Percentiles rank a stretch among this genome's conserved stretches.
These are phyloP conservation scores for Theobroma grandiflorum DNA, from an alignment of 441 rosid species.

Conservation along the genomic window DNA sequence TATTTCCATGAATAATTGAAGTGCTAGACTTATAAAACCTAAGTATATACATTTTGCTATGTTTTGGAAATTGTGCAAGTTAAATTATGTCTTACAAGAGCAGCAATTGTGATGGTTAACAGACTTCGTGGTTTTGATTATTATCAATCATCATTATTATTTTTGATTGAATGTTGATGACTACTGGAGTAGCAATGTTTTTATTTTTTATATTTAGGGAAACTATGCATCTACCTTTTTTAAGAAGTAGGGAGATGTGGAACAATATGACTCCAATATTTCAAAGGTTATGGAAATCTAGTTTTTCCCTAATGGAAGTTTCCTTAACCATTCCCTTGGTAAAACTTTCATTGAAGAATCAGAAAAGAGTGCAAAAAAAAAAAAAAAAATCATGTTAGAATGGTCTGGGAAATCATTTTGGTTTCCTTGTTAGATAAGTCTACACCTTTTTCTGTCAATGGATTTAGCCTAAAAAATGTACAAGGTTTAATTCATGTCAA, in stretches of 20 bases:
- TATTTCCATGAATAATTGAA: background rate
- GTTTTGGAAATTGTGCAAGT: background rate
- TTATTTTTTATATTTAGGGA: background rate
- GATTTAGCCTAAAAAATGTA: background rate
- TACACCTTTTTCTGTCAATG: background rate
- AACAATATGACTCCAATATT: background rate
- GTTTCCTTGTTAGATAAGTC: background rate
- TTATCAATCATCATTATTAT: background rate
- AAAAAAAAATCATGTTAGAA: background rate
- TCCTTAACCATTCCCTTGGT: background rate
- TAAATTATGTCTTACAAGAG: background rate
- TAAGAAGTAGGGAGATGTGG: background rate
- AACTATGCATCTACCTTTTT: background rate
- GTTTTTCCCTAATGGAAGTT: background rate
- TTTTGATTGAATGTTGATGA: background rate
- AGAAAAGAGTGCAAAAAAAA: background rate
- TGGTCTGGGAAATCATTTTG: background rate
- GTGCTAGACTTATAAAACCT: background rate
- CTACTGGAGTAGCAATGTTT: background rate
- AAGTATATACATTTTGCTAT: too few species aligned
- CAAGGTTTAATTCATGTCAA: background rate
- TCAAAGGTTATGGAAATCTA: background rate
- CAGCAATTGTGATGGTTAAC: background rate
- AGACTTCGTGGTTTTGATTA: background rate
- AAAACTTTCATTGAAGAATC: background rate